phyloP scores from a whole-genome alignment of 2,329 filamentous ascomycete genomes.

The Calonectria leucothoes region DNA sequence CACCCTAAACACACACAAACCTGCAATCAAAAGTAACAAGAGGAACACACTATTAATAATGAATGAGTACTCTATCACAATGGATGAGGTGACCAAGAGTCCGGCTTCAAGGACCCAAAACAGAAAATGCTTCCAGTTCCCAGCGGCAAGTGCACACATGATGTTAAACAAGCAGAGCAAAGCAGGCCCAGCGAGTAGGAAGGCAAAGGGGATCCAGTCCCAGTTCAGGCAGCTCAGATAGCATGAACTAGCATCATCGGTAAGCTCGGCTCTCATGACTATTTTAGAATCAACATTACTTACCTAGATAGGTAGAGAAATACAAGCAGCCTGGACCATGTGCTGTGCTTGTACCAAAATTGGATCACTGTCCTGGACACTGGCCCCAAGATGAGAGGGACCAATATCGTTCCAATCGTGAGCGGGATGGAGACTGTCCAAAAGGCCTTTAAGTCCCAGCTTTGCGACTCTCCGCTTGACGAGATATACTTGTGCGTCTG shows the following conservation, averaged over 20 bases:
- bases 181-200: neutral
- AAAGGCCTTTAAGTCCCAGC: neutral
- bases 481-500: neutral
- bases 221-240: neutral
- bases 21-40: neutral
- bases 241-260: neutral
- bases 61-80: neutral
- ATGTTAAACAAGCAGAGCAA: neutral
- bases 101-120: neutral
- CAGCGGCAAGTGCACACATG: neutral
- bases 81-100: neutral
- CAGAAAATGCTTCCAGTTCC: neutral
- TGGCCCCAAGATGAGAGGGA: neutral
- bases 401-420: neutral
- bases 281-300: neutral
- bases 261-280: neutral
- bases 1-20: neutral
- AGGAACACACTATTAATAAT: neutral
- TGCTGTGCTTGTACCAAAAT: neutral
- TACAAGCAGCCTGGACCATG: neutral
- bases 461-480: neutral
- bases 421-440: neutral
- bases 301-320: neutral
- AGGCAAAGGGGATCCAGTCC: neutral
- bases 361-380: neutral